Conservation (phyloP, 148 eudicot species). For the Rhododendron vialii region DNA sequence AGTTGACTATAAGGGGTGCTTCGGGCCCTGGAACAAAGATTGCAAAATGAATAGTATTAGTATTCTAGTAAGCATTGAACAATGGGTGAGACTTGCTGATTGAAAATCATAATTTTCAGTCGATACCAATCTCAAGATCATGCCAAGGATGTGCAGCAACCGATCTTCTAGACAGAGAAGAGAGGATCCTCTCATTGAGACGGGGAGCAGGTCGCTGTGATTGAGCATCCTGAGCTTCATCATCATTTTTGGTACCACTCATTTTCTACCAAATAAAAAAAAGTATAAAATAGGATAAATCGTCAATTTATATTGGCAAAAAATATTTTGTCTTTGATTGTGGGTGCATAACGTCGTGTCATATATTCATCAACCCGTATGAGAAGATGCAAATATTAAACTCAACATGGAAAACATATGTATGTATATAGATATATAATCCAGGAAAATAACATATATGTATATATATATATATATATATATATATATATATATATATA, state of each 20-base stretch:
- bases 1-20: constrained; percentile 13
- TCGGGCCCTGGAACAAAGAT: constrained; percentile 7
- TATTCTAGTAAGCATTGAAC: not conserved
- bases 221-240: not conserved
- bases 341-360: not conserved
- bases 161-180: constrained; percentile 74
- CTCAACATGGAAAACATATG: not conserved
- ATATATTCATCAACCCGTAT: not conserved
- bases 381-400: not conserved
- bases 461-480: too few species aligned
- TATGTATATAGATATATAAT: too few species aligned
- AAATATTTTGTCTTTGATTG: not conserved
- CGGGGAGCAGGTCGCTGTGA: not conserved
- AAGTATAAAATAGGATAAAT: not conserved
- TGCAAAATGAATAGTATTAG: not conserved
- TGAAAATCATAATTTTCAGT: not conserved
- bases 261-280: not conserved
- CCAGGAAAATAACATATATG: too few species aligned
- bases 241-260: not conserved
- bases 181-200: constrained; percentile 89
- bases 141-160: constrained; percentile 99
- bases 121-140: constrained; percentile 80
- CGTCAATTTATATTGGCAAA: not conserved
- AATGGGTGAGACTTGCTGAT: not conserved
- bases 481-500: not conserved